Conservation (phyloP, 164 flowering plant species). For the Stephania yunnanensis region DNA sequence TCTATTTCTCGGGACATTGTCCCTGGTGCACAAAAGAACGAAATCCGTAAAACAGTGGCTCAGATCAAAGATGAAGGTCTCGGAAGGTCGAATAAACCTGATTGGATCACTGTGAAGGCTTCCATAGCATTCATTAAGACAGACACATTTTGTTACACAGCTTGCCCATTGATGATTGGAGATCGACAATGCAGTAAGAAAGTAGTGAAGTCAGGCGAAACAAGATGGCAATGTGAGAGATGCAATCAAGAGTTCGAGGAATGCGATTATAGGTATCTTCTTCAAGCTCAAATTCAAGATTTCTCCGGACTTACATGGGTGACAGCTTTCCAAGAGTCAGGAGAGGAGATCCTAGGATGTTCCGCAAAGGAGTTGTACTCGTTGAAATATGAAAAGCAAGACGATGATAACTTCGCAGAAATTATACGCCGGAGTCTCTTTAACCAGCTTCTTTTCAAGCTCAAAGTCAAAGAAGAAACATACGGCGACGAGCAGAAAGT, state of each 20-base stretch:
- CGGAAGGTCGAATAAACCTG: conserved; percentile 83
- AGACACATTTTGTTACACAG: conserved; percentile 82
- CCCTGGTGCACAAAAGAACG: conserved; percentile 49
- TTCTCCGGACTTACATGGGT: conserved; percentile 91
- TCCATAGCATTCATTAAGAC: conserved; percentile 68
- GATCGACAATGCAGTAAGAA: conserved; percentile 90
- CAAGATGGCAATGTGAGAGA: conserved; percentile 85
- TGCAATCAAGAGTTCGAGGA: conserved; percentile 83
- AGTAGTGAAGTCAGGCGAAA: conserved; percentile 54
- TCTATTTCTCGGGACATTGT: conserved; percentile 72
- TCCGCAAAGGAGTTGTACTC: conserved; percentile 74
- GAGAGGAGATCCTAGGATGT: conserved; percentile 82
- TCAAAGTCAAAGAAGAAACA: conserved; percentile 84
- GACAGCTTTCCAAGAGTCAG: conserved; percentile 93
- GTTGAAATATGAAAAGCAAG: conserved; percentile 58
- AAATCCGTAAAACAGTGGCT: conserved; percentile 63
- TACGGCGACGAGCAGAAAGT: conserved; percentile 89
- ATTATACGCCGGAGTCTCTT: conserved; percentile 47
- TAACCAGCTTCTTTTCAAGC: conserved; percentile 49
- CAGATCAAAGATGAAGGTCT: conserved; percentile 91
- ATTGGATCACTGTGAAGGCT: conserved; percentile 82
- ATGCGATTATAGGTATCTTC: conserved; percentile 91
- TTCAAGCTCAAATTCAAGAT: conserved; percentile 88
- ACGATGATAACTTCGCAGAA: conserved; percentile 55
- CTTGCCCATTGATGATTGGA: conserved; percentile 92